A percentile compares a stretch with the other conserved stretches of the same genome.
These are phyloP conservation scores for Cordyceps tenuipes DNA, from an alignment of 2,329 filamentous ascomycete species.

Conservation along the genomic window DNA sequence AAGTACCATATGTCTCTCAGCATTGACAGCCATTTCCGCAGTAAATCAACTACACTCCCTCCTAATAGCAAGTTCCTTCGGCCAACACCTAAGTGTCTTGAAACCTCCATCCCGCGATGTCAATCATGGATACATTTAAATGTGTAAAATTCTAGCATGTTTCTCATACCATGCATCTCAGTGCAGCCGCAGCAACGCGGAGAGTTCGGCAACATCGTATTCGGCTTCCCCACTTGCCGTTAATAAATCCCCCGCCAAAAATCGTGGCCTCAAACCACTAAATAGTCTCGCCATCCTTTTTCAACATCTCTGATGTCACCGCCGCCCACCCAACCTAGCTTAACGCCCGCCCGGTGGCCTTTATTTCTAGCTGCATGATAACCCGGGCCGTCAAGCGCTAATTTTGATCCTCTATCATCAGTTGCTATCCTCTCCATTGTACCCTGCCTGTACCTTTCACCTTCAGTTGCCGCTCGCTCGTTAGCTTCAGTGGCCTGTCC, in stretches of 20 bases:
- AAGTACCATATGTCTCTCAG: too few species aligned
- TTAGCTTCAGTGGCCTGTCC: background rate
- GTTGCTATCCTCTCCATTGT: background rate
- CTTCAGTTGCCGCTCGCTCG: background rate
- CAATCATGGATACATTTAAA: background rate
- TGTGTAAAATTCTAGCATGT: background rate
- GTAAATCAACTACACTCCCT: too few species aligned
- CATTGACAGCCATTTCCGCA: too few species aligned
- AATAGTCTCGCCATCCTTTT: background rate
- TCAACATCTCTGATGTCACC: background rate
- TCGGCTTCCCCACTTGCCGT: background rate
- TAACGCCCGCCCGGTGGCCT: background rate
- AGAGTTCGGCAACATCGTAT: background rate
- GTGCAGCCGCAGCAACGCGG: background rate
- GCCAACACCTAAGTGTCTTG: too few species aligned
- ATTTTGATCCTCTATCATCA: background rate
- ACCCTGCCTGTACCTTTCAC: background rate
- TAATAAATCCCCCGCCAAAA: background rate
- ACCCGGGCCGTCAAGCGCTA: background rate
- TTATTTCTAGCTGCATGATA: background rate
- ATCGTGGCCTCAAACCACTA: background rate
- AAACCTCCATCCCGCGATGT: too few species aligned
- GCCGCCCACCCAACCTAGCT: background rate
- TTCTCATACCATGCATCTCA: background rate
- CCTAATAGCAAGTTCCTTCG: too few species aligned